Evolutionary conservation across 2,329 filamentous ascomycete genomes (phyloP).

Genomic region (Exserohilum turcica): DNA sequence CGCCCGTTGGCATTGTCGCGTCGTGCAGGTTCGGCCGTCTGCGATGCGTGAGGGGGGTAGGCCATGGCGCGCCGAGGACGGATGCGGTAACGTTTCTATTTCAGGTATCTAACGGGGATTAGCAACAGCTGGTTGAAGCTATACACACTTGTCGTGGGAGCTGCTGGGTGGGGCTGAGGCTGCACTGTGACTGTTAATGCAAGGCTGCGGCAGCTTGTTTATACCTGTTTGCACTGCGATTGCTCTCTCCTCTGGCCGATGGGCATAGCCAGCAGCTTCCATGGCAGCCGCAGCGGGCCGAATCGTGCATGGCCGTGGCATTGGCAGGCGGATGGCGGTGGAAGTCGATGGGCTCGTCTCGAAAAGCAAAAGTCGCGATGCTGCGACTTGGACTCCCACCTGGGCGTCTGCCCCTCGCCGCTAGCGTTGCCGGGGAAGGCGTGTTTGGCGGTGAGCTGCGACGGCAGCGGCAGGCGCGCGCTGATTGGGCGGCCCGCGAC

Average conservation of each 20-base stretch:
- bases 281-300: neutral
- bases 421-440: conserved; percentile 25
- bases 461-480: conserved; percentile 8
- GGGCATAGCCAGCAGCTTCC: neutral
- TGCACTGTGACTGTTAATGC: neutral
- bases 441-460: conserved; percentile 33
- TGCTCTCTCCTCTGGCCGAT: neutral
- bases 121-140: neutral
- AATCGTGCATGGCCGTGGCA: neutral
- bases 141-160: too few species aligned
- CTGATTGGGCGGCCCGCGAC: conserved; percentile 32
- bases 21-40: neutral
- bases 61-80: neutral
- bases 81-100: neutral
- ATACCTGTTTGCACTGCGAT: neutral
- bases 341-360: conserved; percentile 3
- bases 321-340: conserved; percentile 1
- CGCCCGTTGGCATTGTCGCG: neutral
- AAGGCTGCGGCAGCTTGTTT: neutral
- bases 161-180: neutral
- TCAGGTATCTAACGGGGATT: neutral
- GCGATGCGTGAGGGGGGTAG: neutral
- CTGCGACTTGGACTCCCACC: too few species aligned
- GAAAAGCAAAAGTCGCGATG: conserved; percentile 10
- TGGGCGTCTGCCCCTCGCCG: conserved; percentile 23